Evolutionary conservation across 1,284 basidiomycete species (phyloP), one percentile per base, ranked within the genome.

Genomic region (Cerrena zonata): DNA sequence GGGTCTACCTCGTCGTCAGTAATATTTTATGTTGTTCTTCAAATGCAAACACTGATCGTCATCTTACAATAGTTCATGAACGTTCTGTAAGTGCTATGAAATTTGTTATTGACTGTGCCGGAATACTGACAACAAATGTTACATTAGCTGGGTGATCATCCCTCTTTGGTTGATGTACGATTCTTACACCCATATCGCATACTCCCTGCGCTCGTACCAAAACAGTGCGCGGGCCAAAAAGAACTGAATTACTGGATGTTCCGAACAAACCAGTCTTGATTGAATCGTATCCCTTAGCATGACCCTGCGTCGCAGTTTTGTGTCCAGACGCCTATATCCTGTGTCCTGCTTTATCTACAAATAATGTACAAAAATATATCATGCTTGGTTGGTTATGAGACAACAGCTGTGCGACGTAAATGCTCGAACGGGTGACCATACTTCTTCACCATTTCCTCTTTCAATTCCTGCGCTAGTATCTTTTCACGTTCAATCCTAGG

Each of bases 121-220:
- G 10, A 39, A 13, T 48, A 36, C 18, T 37, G 36, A 37, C 30
- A 10, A 47, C 26, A 7, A 15, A 30, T 37, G 48, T 50, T 47
- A 34, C 7, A 54, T 23, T 58, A 91, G 88, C 53, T 91, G 89
- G 89, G 87, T 91, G 12, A 60, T 79, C 49, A 76, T 91, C 56
- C 89, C 89, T 1, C 51, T 89, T 12, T 79, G 76, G 72, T 72
- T 91, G 49, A 84, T 91, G 84, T 71, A 74, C 56, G 83, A 90
- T 60, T 89, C 89, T 0, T 91, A 89, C 54, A 69, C 69, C 2
- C 76, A 84, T 53, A 86, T 91, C 53, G 75, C 82, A 3, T 62
- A 67, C 38, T 72, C 83, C 2, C 67, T 91, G 54, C 79, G 83
- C 18, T 54, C 65, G 5, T 58, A 62, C 1, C 77, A 80, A 53